Conservation (phyloP, 495 filamentous ascomycete genomes). For the Neurospora sp. region DNA sequence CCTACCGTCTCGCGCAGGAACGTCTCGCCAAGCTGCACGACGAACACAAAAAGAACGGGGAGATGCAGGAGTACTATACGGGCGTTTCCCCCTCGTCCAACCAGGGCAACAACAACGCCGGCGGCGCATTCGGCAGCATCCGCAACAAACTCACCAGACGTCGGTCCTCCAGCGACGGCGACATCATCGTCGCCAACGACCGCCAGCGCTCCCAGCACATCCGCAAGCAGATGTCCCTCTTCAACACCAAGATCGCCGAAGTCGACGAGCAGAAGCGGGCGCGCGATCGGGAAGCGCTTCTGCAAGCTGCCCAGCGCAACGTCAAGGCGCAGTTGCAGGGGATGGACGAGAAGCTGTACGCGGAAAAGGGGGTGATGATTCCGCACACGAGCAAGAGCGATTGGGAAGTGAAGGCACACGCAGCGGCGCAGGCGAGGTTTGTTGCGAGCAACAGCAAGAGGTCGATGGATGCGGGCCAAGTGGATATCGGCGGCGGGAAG, state of each 20-base stretch:
- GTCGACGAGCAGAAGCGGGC: slow-evolving; percentile 68
- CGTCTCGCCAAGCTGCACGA: slow-evolving; percentile 71
- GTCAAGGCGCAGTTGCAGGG: slow-evolving; percentile 65
- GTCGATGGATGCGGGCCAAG: slow-evolving; percentile 42
- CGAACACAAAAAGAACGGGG: slow-evolving; percentile 45
- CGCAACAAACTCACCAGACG: slow-evolving; percentile 46
- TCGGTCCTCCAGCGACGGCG: slow-evolving; percentile 61
- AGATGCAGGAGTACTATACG: slow-evolving; percentile 61
- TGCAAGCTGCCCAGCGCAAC: slow-evolving; percentile 74
- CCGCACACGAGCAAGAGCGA: slow-evolving; percentile 53
- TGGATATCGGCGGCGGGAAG: slow-evolving; percentile 73
- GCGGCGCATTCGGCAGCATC: slow-evolving; percentile 41
- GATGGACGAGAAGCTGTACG: slow-evolving; percentile 70
- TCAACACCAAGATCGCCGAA: slow-evolving; percentile 54
- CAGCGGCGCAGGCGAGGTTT: slow-evolving; percentile 55
- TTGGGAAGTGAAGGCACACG: slow-evolving; percentile 68
- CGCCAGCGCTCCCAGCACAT: slow-evolving; percentile 60
- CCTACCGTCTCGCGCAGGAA: slow-evolving; percentile 73
- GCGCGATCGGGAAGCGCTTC: slow-evolving; percentile 59
- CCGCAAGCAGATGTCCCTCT: slow-evolving; percentile 66
- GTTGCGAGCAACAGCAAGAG: slow-evolving; percentile 28
- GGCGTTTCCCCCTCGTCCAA: neutral
- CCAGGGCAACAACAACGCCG: slow-evolving; percentile 4
- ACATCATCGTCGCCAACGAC: slow-evolving; percentile 45
- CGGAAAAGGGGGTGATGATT: slow-evolving; percentile 65